Percentiles rank a stretch among this genome's conserved stretches.
These are phyloP conservation scores for Paecilomyces formosus DNA, from an alignment of 2,329 filamentous ascomycete genomes.

Conservation along the genomic window DNA sequence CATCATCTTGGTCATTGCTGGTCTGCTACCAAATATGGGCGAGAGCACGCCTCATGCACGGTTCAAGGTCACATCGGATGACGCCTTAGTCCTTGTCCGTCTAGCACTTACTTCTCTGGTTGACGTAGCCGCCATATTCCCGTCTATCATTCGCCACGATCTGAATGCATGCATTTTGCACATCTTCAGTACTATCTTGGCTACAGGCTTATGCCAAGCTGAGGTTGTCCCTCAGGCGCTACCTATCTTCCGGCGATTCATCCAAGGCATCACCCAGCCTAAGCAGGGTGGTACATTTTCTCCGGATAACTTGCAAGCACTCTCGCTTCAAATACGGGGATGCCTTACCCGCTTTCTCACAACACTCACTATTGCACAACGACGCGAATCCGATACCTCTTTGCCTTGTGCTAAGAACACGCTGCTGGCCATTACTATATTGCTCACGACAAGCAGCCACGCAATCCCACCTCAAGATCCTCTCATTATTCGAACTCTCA, in stretches of 20 bases:
- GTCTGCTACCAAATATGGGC: slow-evolving; percentile 67
- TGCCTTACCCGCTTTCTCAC: slow-evolving; percentile 76
- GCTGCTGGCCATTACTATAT: slow-evolving; percentile 76
- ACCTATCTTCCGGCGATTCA: slow-evolving; percentile 85
- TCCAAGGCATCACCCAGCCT: slow-evolving; percentile 59
- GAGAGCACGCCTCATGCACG: slow-evolving; percentile 54
- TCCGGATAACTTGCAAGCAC: slow-evolving; percentile 33
- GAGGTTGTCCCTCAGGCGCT: slow-evolving; percentile 83
- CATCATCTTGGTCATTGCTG: slow-evolving; percentile 85
- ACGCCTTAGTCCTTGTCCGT: slow-evolving; percentile 72
- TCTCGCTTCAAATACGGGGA: slow-evolving; percentile 68
- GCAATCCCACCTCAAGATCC: slow-evolving; percentile 67
- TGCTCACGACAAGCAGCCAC: slow-evolving; percentile 74
- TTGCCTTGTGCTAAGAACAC: slow-evolving; percentile 89
- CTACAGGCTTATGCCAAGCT: slow-evolving; percentile 78
- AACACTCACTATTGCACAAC: slow-evolving; percentile 49
- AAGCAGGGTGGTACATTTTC: slow-evolving; percentile 10
- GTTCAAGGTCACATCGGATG: slow-evolving; percentile 70
- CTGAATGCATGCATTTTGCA: slow-evolving; percentile 94
- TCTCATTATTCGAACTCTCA: slow-evolving; percentile 65
- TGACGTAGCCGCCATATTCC: slow-evolving; percentile 91
- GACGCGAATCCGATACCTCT: slow-evolving; percentile 58
- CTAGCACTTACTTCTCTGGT: slow-evolving; percentile 81
- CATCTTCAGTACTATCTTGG: slow-evolving; percentile 88
- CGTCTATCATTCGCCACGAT: slow-evolving; percentile 91